These are phyloP conservation scores for Ramaria sp. DNA, from an alignment of 768 basidiomycete genomes.

Conservation along the genomic window DNA sequence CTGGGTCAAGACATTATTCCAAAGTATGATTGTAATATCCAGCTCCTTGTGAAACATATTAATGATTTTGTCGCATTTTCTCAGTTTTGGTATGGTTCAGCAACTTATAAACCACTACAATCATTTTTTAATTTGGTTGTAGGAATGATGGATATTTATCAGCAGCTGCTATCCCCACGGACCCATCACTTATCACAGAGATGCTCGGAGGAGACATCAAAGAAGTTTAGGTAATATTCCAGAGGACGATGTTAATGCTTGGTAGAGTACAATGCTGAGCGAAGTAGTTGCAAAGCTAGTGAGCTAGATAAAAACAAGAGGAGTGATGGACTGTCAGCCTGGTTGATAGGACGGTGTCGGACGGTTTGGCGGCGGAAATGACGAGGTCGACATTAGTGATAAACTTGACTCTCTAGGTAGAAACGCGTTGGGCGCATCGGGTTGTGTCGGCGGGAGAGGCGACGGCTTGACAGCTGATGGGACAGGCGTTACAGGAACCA, in stretches of 20 bases:
- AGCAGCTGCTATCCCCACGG: conserved; percentile 30
- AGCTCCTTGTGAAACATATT: neutral
- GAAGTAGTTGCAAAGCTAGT: neutral
- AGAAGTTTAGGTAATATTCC: neutral
- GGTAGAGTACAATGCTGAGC: conserved; percentile 1
- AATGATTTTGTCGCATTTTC: neutral
- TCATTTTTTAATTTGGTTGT: neutral
- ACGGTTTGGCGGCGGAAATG: neutral
- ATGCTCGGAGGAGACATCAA: neutral
- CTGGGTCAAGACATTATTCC: conserved; percentile 85
- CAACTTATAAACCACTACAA: neutral
- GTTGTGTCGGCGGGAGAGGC: neutral
- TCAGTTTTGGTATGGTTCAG: conserved; percentile 38
- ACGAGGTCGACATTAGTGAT: neutral
- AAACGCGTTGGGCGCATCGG: neutral
- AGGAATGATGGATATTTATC: conserved; percentile 47
- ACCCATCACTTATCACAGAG: conserved; percentile 29
- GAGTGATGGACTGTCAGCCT: neutral
- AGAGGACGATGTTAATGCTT: neutral
- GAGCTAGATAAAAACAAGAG: neutral
- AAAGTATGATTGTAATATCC: conserved; percentile 45
- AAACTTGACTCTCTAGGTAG: neutral
- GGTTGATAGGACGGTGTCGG: neutral
- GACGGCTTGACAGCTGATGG: neutral
- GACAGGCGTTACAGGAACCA: neutral